These are phyloP conservation scores for Parsonsia alboflavescens DNA, from an alignment of 257 asterid species.

Conservation along the genomic window DNA sequence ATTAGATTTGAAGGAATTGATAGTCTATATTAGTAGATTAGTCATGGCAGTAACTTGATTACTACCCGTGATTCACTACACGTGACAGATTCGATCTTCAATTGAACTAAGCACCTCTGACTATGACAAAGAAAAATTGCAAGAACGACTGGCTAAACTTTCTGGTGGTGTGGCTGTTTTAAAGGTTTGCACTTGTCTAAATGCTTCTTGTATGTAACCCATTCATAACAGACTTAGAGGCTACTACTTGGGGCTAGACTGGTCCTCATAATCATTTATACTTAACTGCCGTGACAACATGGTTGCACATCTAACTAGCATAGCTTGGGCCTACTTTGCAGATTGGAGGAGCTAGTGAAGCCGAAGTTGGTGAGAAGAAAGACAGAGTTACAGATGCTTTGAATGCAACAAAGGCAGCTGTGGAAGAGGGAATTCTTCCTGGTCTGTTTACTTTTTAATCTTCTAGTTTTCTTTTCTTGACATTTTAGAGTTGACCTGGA, in stretches of 20 bases:
- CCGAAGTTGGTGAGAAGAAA: constrained; percentile 90
- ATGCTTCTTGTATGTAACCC: neutral
- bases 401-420: constrained; percentile 97
- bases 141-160: constrained; percentile 88
- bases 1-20: neutral
- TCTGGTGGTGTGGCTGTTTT: constrained; percentile 98
- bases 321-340: constrained; percentile 18
- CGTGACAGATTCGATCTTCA: constrained; percentile 60
- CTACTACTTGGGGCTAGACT: neutral
- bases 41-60: neutral
- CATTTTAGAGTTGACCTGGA: neutral
- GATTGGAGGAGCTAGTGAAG: constrained; percentile 99
- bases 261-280: neutral
- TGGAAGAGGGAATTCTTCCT: constrained; percentile 93
- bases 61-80: neutral
- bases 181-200: constrained; percentile 42
- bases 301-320: neutral
- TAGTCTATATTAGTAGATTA: neutral
- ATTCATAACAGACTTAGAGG: neutral
- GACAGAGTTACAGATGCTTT: constrained; percentile 93
- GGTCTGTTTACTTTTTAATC: constrained; percentile 27
- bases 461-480: neutral
- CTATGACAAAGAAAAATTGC: constrained; percentile 88
- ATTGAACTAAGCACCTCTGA: constrained; percentile 83
- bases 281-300: neutral